Evolutionary conservation across 345 rosid genomes (phyloP).

Genomic region (Linum usitatissimum): DNA sequence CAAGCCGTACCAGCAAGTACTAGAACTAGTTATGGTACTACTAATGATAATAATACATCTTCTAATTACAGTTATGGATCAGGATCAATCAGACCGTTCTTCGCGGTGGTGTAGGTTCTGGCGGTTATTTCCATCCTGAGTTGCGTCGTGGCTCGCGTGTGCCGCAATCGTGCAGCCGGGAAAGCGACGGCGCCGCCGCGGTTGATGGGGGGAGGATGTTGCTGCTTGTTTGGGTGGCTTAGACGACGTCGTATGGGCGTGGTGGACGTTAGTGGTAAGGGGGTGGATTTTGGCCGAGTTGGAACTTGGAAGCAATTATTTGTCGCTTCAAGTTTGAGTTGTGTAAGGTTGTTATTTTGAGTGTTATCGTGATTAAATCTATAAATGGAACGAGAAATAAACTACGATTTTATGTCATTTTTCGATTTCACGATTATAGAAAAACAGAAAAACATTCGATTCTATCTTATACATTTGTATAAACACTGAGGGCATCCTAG

Average conservation of each 20-base stretch:
- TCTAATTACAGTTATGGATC: constrained; percentile 9
- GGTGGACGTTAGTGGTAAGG: constrained; percentile 7
- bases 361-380: too few relatives aligned
- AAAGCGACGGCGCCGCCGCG: constrained; percentile 7
- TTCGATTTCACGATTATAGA: too few relatives aligned
- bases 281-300: not conserved
- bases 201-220: constrained; percentile 27
- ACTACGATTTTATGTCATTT: too few relatives aligned
- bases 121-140: constrained; percentile 42
- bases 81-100: constrained; percentile 66
- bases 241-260: constrained; percentile 26
- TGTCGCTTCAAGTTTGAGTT: too few relatives aligned
- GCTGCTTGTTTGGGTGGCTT: constrained; percentile 18
- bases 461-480: not conserved
- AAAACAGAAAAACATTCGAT: too few relatives aligned
- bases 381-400: too few relatives aligned
- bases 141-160: constrained; percentile 49
- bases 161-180: constrained; percentile 14
- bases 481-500: not conserved
- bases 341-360: too few relatives aligned
- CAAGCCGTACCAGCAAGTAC: constrained; percentile 13
- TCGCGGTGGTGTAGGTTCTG: constrained; percentile 48
- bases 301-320: too few relatives aligned
- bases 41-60: not conserved
- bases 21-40: constrained; percentile 16